Percentiles rank a stretch among this genome's conserved stretches.
phyloP scores from a whole-genome alignment of 306 rosid genomes.

The Cucurbita argyrosperma region DNA sequence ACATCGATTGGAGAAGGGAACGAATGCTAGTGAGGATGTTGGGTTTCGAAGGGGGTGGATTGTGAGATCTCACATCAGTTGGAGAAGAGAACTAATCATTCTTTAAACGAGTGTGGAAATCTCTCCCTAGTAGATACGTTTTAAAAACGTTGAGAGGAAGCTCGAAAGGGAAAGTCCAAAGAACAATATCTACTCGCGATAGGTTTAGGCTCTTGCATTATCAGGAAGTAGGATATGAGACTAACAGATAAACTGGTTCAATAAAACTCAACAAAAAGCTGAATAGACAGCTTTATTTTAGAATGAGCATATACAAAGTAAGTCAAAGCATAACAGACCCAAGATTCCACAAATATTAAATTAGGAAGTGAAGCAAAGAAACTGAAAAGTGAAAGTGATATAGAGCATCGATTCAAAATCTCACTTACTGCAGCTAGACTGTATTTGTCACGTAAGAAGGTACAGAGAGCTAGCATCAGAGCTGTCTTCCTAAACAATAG shows the following conservation, averaged over 20 bases:
- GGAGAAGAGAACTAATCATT: too few species aligned
- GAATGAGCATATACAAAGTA: background rate
- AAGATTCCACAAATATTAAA: background rate
- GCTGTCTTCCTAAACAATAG: slow-evolving; percentile 63
- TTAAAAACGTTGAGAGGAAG: too few species aligned
- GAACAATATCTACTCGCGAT: too few species aligned
- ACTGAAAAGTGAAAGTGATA: background rate
- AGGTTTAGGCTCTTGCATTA: background rate
- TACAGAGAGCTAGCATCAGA: slow-evolving; percentile 83
- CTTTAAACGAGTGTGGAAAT: too few species aligned
- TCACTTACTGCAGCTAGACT: slow-evolving; percentile 88
- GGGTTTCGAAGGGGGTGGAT: too few species aligned
- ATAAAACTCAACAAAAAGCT: background rate
- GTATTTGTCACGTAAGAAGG: slow-evolving; percentile 55
- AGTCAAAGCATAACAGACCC: background rate
- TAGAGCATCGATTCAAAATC: background rate
- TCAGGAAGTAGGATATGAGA: background rate
- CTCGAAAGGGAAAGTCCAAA: too few species aligned
- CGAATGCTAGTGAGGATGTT: too few species aligned
- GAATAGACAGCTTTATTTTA: background rate
- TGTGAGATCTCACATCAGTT: too few species aligned
- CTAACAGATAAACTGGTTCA: background rate
- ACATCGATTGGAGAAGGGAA: too few species aligned
- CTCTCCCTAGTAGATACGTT: too few species aligned
- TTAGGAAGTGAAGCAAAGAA: background rate